phyloP scores from a whole-genome alignment of 2,329 filamentous ascomycete genomes.

The Scedosporium minutisporum region DNA sequence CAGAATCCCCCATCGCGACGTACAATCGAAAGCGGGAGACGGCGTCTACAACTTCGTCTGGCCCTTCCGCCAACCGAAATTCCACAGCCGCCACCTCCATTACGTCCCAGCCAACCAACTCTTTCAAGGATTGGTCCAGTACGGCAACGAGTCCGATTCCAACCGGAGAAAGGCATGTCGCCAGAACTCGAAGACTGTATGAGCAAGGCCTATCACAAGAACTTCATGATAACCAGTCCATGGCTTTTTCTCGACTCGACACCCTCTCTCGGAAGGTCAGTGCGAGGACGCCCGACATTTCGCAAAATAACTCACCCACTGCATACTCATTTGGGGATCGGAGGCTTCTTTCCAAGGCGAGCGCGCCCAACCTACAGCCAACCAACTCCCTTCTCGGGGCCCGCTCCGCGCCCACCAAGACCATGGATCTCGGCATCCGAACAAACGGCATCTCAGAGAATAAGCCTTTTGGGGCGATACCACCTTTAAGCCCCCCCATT shows the following conservation, averaged over 20 bases:
- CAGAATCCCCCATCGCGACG: slow-evolving; percentile 35
- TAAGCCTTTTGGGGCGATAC: slow-evolving; percentile 21
- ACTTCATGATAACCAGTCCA: slow-evolving; percentile 69
- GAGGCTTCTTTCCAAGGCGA: slow-evolving; percentile 44
- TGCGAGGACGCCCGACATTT: slow-evolving; percentile 40
- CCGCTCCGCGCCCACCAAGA: slow-evolving; percentile 1
- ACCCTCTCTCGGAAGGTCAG: slow-evolving; percentile 56
- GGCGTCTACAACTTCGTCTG: slow-evolving; percentile 71
- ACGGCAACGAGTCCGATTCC: slow-evolving; percentile 3
- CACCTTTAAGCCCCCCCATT: slow-evolving; percentile 43
- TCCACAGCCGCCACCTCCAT: slow-evolving; percentile 87
- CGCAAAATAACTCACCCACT: slow-evolving; percentile 34
- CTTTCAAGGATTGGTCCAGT: slow-evolving; percentile 30
- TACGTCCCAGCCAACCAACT: slow-evolving; percentile 54
- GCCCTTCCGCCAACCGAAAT: slow-evolving; percentile 56
- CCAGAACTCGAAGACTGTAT: slow-evolving; percentile 67
- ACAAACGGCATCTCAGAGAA: slow-evolving; percentile 17
- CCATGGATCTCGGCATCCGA: slow-evolving; percentile 10
- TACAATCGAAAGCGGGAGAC: slow-evolving; percentile 75
- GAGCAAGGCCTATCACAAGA: slow-evolving; percentile 75
- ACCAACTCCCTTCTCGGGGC: slow-evolving; percentile 5
- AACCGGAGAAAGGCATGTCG: slow-evolving; percentile 34
- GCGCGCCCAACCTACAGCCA: slow-evolving; percentile 52
- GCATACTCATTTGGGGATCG: slow-evolving; percentile 32
- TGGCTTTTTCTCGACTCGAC: slow-evolving; percentile 69